Conservation (phyloP, 2,329 filamentous ascomycete species). For the Calonectria leucothoes region DNA sequence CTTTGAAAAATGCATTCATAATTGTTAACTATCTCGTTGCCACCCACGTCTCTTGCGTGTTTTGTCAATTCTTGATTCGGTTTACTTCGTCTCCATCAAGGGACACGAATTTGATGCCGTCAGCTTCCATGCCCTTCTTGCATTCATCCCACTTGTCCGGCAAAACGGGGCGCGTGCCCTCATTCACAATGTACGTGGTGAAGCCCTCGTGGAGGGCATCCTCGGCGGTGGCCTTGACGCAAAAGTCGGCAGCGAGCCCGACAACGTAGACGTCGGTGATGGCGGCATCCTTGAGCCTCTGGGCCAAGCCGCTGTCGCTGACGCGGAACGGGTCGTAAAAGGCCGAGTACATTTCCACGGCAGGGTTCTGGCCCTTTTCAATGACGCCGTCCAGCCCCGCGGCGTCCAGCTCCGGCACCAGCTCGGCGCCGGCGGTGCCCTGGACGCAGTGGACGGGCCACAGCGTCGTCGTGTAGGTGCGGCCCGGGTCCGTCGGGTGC, state of each 20-base stretch:
- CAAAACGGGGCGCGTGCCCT: conserved; percentile 82
- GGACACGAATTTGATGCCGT: conserved; percentile 73
- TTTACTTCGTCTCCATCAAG: conserved; percentile 35
- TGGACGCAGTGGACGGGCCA: conserved; percentile 95
- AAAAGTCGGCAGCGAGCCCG: conserved; percentile 90
- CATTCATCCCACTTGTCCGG: conserved; percentile 66
- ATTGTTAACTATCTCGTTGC: conserved; percentile 11
- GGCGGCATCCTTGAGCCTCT: conserved; percentile 63
- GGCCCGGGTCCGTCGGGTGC: conserved; percentile 73
- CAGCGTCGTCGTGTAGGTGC: conserved; percentile 75
- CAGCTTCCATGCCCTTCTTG: conserved; percentile 63
- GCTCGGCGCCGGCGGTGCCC: conserved; percentile 74
- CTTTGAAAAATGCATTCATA: conserved; percentile 35
- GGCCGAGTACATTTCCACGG: conserved; percentile 93
- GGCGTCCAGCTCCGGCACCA: conserved; percentile 78
- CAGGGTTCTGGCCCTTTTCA: conserved; percentile 79
- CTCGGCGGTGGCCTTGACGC: conserved; percentile 83
- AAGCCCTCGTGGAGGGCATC: conserved; percentile 84
- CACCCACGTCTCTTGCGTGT: too few species aligned
- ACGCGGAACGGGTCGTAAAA: conserved; percentile 85
- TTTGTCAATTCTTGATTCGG: conserved; percentile 28
- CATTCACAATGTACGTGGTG: conserved; percentile 78
- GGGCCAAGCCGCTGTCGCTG: conserved; percentile 72
- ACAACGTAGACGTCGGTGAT: conserved; percentile 88
- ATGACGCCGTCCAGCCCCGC: conserved; percentile 72